These are phyloP conservation scores for Yamadazyma siamensis DNA, from an alignment of 1,139 yeast genomes.

Conservation along the genomic window DNA sequence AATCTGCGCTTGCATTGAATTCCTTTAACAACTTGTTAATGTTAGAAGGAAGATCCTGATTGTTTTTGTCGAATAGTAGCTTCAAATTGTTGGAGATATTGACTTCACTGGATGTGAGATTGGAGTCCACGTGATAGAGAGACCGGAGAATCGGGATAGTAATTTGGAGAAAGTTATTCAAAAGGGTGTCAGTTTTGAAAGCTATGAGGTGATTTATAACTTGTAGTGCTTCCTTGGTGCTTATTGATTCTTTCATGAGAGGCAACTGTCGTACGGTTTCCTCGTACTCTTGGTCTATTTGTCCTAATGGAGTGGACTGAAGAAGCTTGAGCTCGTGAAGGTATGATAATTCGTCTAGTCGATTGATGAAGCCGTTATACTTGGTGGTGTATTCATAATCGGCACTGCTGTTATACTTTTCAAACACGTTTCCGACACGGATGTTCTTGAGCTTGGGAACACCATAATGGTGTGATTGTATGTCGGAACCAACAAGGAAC, in stretches of 20 bases:
- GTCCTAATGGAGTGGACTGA: conserved; percentile 10
- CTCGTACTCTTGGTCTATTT: conserved; percentile 14
- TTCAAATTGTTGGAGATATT: conserved; percentile 22
- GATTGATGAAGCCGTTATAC: conserved; percentile 20
- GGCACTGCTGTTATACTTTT: background rate
- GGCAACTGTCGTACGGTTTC: conserved; percentile 10
- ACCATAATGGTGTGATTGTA: conserved; percentile 28
- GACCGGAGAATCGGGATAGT: conserved; percentile 31
- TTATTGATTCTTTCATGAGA: background rate
- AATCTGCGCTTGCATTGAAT: too few relatives aligned
- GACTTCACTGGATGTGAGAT: conserved; percentile 29
- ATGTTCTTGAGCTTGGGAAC: conserved; percentile 16
- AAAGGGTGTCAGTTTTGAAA: conserved; percentile 24
- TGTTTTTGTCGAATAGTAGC: conserved; percentile 14
- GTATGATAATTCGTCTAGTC: conserved; percentile 29
- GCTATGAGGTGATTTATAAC: conserved; percentile 4
- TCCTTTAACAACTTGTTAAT: conserved; percentile 15
- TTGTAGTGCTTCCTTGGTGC: background rate
- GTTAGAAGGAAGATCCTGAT: conserved; percentile 11
- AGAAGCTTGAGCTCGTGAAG: conserved; percentile 22
- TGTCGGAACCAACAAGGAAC: conserved; percentile 12
- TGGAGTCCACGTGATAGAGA: conserved; percentile 26
- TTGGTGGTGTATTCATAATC: conserved; percentile 19
- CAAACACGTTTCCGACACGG: conserved; percentile 1
- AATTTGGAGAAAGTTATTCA: conserved; percentile 23